A percentile compares a stretch with the other conserved stretches of the same genome.
Evolutionary conservation across 352 stramenopile genomes (phyloP).

Genomic region (Thalassiosira hispida): DNA sequence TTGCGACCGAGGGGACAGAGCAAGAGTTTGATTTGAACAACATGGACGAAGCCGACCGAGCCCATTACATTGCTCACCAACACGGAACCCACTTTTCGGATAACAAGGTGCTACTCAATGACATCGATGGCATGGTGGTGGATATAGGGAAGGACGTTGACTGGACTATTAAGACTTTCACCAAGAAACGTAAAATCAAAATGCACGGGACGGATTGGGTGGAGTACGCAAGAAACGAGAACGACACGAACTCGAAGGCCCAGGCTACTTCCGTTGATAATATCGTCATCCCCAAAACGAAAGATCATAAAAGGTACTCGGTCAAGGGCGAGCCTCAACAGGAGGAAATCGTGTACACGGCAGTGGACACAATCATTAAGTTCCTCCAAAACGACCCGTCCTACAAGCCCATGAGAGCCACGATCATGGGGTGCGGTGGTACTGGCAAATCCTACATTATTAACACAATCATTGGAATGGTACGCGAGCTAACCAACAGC

Average conservation of each 20-base stretch:
- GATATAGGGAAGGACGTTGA: constrained; percentile 22
- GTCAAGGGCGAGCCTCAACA: constrained; percentile 10
- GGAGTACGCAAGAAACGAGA: neutral
- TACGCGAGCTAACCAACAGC: constrained; percentile 5
- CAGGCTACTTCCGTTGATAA: neutral
- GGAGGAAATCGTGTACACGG: constrained; percentile 14
- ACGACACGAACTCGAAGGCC: no score
- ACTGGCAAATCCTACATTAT: constrained; percentile 35
- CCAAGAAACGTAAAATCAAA: neutral
- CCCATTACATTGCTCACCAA: neutral
- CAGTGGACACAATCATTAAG: constrained; percentile 33
- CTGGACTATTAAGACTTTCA: constrained; percentile 4
- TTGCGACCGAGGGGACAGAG: constrained; percentile 6
- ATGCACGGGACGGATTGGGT: constrained; percentile 1
- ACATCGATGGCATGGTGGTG: constrained; percentile 15
- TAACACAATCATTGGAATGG: constrained; percentile 32
- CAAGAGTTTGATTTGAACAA: neutral
- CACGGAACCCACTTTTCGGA: constrained; percentile 13
- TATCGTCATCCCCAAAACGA: constrained; percentile 3
- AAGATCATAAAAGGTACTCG: constrained; percentile 1
- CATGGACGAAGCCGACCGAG: constrained; percentile 7
- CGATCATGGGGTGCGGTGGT: constrained; percentile 29
- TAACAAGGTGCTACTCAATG: constrained; percentile 2
- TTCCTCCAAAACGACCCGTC: constrained; percentile 35
- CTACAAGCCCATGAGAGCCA: constrained; percentile 28